These are phyloP conservation scores for Phytophthora cactorum DNA, from an alignment of 352 stramenopile species.

Conservation along the genomic window DNA sequence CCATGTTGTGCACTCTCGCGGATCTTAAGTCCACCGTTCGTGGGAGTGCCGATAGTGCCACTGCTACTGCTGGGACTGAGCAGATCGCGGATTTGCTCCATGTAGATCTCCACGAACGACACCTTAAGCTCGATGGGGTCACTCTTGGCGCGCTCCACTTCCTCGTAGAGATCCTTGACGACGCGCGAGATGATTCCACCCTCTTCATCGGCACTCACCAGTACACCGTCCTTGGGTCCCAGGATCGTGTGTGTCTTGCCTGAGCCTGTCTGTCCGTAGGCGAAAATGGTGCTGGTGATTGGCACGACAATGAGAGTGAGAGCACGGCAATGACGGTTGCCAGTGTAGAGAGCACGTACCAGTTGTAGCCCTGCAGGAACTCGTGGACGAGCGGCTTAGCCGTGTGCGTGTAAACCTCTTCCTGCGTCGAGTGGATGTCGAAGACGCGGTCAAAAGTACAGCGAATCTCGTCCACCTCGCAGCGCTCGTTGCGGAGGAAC, in stretches of 20 bases:
- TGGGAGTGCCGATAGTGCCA: conserved; percentile 20
- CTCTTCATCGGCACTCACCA: conserved; percentile 63
- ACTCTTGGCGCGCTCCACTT: conserved; percentile 36
- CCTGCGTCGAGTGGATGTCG: conserved; percentile 56
- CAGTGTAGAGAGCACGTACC: conserved; percentile 33
- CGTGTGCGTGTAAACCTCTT: conserved; percentile 74
- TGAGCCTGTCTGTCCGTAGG: conserved; percentile 90
- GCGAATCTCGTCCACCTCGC: conserved; percentile 76
- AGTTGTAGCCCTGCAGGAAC: conserved; percentile 81
- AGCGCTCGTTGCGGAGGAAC: conserved; percentile 68
- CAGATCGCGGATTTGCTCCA: conserved; percentile 87
- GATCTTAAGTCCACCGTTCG: conserved; percentile 66
- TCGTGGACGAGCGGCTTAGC: conserved; percentile 70
- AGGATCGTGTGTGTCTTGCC: conserved; percentile 93
- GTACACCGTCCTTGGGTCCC: conserved; percentile 66
- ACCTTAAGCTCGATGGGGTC: conserved; percentile 58
- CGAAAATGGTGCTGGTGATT: conserved; percentile 78
- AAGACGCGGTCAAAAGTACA: conserved; percentile 83
- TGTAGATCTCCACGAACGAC: conserved; percentile 91
- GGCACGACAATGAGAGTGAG: not conserved
- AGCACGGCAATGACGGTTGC: not conserved
- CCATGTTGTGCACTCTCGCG: conserved; percentile 70
- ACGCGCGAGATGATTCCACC: conserved; percentile 71
- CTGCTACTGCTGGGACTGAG: conserved; percentile 34
- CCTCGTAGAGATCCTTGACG: conserved; percentile 53